These are phyloP conservation scores for Rhododendron vialii DNA, from an alignment of 148 eudicot species.

Conservation along the genomic window DNA sequence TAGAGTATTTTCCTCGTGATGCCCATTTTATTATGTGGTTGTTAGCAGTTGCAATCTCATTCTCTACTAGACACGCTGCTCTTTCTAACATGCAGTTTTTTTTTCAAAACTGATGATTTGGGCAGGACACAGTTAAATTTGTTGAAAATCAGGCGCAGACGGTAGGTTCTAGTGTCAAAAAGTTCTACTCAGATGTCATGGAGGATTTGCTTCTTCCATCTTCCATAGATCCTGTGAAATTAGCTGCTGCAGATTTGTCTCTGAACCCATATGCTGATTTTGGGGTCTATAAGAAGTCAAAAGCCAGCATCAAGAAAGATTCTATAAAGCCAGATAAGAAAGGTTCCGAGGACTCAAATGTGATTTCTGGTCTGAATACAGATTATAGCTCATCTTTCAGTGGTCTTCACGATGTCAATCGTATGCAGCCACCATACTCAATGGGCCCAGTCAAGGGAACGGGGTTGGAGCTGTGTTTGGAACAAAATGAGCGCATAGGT, in stretches of 20 bases:
- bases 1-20: neutral
- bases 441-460: slow-evolving; percentile 1
- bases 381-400: neutral
- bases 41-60: neutral
- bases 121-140: slow-evolving; percentile 69
- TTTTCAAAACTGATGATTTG: slow-evolving; percentile 8
- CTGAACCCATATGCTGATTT: slow-evolving; percentile 31
- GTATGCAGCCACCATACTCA: slow-evolving; percentile 2
- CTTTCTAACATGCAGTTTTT: neutral
- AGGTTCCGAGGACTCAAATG: slow-evolving; percentile 16
- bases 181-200: slow-evolving; percentile 70
- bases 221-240: slow-evolving; percentile 41
- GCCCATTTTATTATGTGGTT: neutral
- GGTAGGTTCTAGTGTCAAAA: slow-evolving; percentile 73
- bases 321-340: slow-evolving; percentile 18
- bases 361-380: slow-evolving; percentile 13
- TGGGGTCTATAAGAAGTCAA: slow-evolving; percentile 28
- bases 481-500: slow-evolving; percentile 4
- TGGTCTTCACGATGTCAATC: slow-evolving; percentile 7
- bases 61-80: neutral
- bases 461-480: slow-evolving; percentile 5
- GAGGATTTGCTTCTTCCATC: slow-evolving; percentile 55
- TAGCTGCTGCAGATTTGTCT: slow-evolving; percentile 33
- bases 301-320: slow-evolving; percentile 24
- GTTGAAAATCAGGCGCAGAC: slow-evolving; percentile 70